These are phyloP conservation scores for Anthracocystis setariae DNA, from an alignment of 1,284 basidiomycete genomes.

Conservation along the genomic window DNA sequence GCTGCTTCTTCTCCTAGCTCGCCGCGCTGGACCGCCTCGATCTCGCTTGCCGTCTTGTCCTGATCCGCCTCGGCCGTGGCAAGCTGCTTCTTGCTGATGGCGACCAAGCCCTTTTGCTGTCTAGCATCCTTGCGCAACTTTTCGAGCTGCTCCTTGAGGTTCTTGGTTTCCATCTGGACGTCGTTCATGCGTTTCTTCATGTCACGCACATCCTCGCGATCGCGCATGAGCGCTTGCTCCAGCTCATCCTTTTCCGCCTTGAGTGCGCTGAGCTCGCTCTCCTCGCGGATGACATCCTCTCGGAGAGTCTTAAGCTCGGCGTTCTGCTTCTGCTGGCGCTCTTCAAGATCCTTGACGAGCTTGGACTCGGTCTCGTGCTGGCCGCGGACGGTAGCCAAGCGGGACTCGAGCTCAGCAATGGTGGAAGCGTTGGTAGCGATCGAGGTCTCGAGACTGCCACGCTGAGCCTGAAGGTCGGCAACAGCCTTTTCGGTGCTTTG, in stretches of 20 bases:
- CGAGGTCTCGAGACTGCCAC: conserved; percentile 43
- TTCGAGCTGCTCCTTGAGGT: conserved; percentile 81
- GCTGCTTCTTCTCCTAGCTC: conserved; percentile 66
- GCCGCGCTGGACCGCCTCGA: conserved; percentile 70
- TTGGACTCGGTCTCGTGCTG: conserved; percentile 86
- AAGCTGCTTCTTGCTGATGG: conserved; percentile 94
- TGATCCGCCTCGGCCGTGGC: conserved; percentile 82
- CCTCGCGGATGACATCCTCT: conserved; percentile 85
- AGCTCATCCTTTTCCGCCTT: conserved; percentile 91
- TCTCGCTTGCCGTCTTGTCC: conserved; percentile 77
- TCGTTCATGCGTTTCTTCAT: conserved; percentile 86
- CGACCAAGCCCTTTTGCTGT: conserved; percentile 92
- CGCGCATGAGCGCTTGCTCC: conserved; percentile 84
- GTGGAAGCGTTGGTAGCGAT: conserved; percentile 44
- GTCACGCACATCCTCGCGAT: conserved; percentile 92
- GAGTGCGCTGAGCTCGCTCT: conserved; percentile 89
- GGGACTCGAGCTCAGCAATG: conserved; percentile 62
- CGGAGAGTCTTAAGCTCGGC: conserved; percentile 79
- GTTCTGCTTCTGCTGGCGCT: conserved; percentile 78
- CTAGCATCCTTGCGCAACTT: conserved; percentile 91
- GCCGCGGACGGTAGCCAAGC: conserved; percentile 70
- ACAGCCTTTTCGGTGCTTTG: conserved; percentile 58
- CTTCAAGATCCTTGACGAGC: conserved; percentile 78
- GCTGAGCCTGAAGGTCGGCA: conserved; percentile 48
- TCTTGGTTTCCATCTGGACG: conserved; percentile 78